A percentile compares a stretch with the other conserved stretches of the same genome.
Evolutionary conservation across 805 yeast species (phyloP).

Genomic region (Metschnikowia continentalis): DNA sequence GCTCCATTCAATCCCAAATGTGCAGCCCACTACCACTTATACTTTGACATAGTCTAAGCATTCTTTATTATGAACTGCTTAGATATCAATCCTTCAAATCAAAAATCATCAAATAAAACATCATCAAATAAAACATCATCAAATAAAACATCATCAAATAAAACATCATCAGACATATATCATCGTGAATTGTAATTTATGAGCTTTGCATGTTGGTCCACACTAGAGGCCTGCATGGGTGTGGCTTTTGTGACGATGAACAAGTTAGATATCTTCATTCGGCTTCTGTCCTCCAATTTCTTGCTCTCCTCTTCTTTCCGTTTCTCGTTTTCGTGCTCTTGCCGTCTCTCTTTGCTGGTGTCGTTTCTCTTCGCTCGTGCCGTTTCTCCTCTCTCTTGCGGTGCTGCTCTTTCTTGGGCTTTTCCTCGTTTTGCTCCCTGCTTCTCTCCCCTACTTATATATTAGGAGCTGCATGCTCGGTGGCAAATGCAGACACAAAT

Average conservation of each 20-base stretch:
- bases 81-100: too few species aligned
- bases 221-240: neutral
- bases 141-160: too few species aligned
- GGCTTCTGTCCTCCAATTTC: constrained; percentile 33
- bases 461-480: too few species aligned
- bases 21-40: constrained; percentile 31
- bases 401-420: constrained; percentile 21
- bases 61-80: too few species aligned
- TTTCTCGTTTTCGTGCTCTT: constrained; percentile 15
- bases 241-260: constrained; percentile 18
- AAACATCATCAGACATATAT: too few species aligned
- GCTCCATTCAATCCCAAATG: constrained; percentile 36
- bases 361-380: too few species aligned
- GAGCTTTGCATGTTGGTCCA: neutral
- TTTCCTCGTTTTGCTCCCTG: constrained; percentile 28
- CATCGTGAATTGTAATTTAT: too few species aligned
- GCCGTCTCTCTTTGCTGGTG: constrained; percentile 7
- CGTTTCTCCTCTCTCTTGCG: neutral
- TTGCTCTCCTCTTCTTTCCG: constrained; percentile 24
- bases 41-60: constrained; percentile 23
- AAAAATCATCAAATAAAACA: too few species aligned
- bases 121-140: too few species aligned
- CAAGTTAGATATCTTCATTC: constrained; percentile 37
- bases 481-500: too few species aligned
- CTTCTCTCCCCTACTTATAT: constrained; percentile 16